Evolutionary conservation across 2,329 filamentous ascomycete species (phyloP), one percentile per base, ranked within the genome.

Genomic region (Penicillium oxalicum): DNA sequence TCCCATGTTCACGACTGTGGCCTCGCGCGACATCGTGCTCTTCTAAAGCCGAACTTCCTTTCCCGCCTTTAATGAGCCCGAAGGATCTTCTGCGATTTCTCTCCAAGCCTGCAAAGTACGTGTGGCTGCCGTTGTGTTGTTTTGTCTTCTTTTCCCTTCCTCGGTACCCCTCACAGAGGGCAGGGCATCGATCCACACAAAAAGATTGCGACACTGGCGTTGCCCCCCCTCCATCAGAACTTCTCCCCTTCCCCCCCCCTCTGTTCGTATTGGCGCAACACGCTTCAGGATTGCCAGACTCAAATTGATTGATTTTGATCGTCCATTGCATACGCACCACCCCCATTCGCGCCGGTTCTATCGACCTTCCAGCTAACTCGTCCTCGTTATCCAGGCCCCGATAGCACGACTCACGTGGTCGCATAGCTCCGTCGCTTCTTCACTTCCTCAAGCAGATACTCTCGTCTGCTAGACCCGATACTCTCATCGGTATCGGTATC

Each of bases 21-120:
- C 61, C 50, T 59, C 57, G 56, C 52, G 60, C 64, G 64, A 60
- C 60, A 54, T 62, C 61, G 57, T 57, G 61, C 60, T 65, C 51
- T 52, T 64, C 43, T 70, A 58, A 32, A 66, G 58, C 56, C 56
- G 59, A 61, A 61, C 57, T 57, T 61, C 54, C 53, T 56, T 51
- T 54, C 51, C 51, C 50, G 64, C 75, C 73, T 82, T 88, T 83
- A 84, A 95, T 95, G 90, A 91, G 83, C 86, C 85, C 81, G 72
- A 87, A 85, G 76, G 88, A 94, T 74, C 83, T 94, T 67, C 82
- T 95, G 69, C 87, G 89, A 76, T 93, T 94, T 77, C 83, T 95
- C 64, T 94, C 88, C 70, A 93, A 93, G 79, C 89, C 89, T 69
- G 88, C 88, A 73, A 95, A 95, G 90, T 95, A 75, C 69, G 87